phyloP scores from a whole-genome alignment of 139 green algal species.

The Chlamydomonas asymmetrica region DNA sequence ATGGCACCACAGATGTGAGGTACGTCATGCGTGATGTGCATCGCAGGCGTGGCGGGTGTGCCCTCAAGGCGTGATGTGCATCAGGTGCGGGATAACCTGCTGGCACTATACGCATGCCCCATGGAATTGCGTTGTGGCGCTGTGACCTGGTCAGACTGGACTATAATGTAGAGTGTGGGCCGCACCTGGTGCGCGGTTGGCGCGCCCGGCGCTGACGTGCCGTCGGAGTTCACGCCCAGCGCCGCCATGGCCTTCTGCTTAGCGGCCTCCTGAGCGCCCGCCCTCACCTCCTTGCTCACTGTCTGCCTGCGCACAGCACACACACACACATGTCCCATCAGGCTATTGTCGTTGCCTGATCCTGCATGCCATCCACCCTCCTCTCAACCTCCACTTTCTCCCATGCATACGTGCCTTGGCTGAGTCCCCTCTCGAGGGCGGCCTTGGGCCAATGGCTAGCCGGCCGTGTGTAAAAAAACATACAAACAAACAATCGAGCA shows the following conservation, averaged over 20 bases:
- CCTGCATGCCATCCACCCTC: not conserved
- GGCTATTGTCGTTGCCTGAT: not conserved
- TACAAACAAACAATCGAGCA: not conserved
- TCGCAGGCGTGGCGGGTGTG: too few relatives aligned
- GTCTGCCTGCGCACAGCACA: not conserved
- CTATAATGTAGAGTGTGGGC: slow-evolving; percentile 14
- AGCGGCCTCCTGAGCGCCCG: slow-evolving; percentile 25
- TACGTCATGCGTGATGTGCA: too few relatives aligned
- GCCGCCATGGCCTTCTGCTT: slow-evolving; percentile 25
- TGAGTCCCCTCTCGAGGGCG: not conserved
- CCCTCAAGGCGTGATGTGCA: too few relatives aligned
- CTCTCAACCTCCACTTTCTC: not conserved
- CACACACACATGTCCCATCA: not conserved
- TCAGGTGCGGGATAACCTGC: too few relatives aligned
- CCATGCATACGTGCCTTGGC: not conserved
- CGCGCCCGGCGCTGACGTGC: too few relatives aligned
- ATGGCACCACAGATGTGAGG: too few relatives aligned
- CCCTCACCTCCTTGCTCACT: slow-evolving; percentile 57
- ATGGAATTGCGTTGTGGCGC: not conserved
- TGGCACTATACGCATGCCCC: too few relatives aligned
- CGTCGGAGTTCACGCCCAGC: slow-evolving; percentile 22
- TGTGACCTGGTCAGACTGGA: not conserved
- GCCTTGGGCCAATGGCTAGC: too few relatives aligned
- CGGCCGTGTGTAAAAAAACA: too few relatives aligned
- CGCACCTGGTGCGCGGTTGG: not conserved